Percentiles rank a stretch among this genome's conserved stretches.
phyloP scores from a whole-genome alignment of 2,329 filamentous ascomycete species.

The Parafenestella ontariensis region DNA sequence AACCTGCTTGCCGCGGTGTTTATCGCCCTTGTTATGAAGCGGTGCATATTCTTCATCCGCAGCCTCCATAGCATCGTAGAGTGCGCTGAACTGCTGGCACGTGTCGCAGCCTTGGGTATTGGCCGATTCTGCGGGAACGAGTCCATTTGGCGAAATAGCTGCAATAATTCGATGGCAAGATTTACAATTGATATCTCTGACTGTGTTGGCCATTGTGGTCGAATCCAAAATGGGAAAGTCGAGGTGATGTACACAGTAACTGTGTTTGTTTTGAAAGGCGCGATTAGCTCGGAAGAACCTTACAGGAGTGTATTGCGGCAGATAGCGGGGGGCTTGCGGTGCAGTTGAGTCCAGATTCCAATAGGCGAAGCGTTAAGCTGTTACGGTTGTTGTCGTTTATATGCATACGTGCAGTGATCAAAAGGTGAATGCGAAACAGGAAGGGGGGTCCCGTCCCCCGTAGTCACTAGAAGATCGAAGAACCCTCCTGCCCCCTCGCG shows the following conservation, averaged over 20 bases:
- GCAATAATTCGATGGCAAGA: conserved; percentile 16
- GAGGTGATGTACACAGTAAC: background rate
- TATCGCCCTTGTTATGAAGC: conserved; percentile 17
- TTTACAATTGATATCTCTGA: conserved; percentile 14
- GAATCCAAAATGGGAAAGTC: background rate
- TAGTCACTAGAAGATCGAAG: background rate
- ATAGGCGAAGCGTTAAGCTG: background rate
- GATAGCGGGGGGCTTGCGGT: background rate
- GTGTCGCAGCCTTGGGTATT: conserved; percentile 18
- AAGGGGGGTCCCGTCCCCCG: too few species aligned
- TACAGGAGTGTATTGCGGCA: background rate
- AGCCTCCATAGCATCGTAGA: conserved; percentile 18
- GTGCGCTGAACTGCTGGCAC: conserved; percentile 23
- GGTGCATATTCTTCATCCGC: conserved; percentile 20
- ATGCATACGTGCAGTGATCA: background rate
- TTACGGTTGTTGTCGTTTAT: background rate
- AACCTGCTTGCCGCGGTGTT: conserved; percentile 14
- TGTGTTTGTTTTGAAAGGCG: background rate
- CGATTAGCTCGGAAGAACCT: background rate
- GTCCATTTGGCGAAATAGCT: conserved; percentile 14
- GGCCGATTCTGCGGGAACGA: conserved; percentile 6
- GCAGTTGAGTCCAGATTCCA: background rate
- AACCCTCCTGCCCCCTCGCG: background rate
- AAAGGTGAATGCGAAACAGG: background rate
- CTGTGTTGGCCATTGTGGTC: conserved; percentile 1